A percentile compares a stretch with the other conserved stretches of the same genome.
phyloP scores from a whole-genome alignment of 2,329 filamentous ascomycete species.

The Aotearoamyces nothofagi region DNA sequence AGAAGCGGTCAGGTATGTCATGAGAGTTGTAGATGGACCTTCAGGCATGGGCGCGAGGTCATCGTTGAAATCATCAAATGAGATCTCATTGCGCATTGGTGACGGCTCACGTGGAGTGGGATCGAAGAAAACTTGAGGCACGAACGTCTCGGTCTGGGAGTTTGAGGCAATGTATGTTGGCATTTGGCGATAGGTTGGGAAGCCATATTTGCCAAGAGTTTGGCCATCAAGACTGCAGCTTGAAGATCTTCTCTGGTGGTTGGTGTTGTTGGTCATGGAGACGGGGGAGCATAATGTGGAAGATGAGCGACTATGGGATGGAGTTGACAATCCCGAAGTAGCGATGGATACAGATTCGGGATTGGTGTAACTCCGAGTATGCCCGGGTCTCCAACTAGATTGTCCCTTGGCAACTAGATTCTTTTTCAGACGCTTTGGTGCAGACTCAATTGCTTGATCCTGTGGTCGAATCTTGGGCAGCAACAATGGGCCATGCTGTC shows the following conservation, averaged over 20 bases:
- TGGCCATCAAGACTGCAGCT: conserved; percentile 52
- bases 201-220: conserved; percentile 56
- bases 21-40: conserved; percentile 47
- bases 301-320: conserved; percentile 15
- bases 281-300: conserved; percentile 18
- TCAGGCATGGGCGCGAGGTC: conserved; percentile 13
- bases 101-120: conserved; percentile 27
- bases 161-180: conserved; percentile 32
- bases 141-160: conserved; percentile 27
- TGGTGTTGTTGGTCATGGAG: conserved; percentile 19
- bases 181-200: conserved; percentile 71
- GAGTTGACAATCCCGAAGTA: conserved; percentile 9
- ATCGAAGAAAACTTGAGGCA: conserved; percentile 23
- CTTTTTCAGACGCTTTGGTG: conserved; percentile 43
- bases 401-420: conserved; percentile 26
- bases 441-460: conserved; percentile 59
- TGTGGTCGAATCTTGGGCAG: conserved; percentile 77
- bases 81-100: conserved; percentile 21
- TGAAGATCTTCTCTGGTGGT: conserved; percentile 44
- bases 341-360: conserved; percentile 34
- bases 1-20: conserved; percentile 61
- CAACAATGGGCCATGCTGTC: conserved; percentile 64
- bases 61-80: conserved; percentile 17
- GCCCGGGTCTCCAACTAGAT: conserved; percentile 26
- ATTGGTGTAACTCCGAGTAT: conserved; percentile 44